A percentile compares a stretch with the other conserved stretches of the same genome.
phyloP scores from a whole-genome alignment of 2,329 filamentous ascomycete genomes.

The Monosporascus cannonballus region DNA sequence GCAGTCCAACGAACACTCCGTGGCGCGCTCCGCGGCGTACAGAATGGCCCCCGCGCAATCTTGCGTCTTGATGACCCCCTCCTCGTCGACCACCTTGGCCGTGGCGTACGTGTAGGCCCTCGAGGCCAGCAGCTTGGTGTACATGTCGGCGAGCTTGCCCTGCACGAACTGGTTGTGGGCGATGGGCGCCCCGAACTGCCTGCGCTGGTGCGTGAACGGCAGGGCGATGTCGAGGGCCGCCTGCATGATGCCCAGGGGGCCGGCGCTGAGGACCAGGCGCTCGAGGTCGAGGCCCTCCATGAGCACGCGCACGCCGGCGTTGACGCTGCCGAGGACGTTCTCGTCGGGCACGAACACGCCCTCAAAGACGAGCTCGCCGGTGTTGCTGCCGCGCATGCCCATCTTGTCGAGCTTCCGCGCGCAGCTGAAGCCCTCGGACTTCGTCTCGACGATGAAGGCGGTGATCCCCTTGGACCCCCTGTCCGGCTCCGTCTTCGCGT shows the following conservation, averaged over 20 bases:
- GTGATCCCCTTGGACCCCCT: conserved; percentile 86
- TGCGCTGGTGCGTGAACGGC: conserved; percentile 82
- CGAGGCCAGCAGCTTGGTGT: conserved; percentile 82
- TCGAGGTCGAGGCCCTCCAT: conserved; percentile 97
- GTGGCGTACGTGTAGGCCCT: conserved; percentile 84
- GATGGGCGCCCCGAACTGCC: conserved; percentile 82
- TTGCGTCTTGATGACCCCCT: conserved; percentile 68
- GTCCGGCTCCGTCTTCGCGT: conserved; percentile 84
- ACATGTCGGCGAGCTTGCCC: conserved; percentile 93
- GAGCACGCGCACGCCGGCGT: conserved; percentile 80
- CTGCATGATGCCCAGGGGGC: conserved; percentile 92
- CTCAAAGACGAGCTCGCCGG: conserved; percentile 88
- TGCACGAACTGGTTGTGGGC: conserved; percentile 91
- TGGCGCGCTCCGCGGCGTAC: conserved; percentile 86
- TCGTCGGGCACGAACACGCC: conserved; percentile 80
- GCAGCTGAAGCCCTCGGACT: conserved; percentile 71
- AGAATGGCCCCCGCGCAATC: conserved; percentile 93
- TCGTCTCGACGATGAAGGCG: conserved; percentile 80
- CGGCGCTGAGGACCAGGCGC: conserved; percentile 82
- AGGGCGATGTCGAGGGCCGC: conserved; percentile 77
- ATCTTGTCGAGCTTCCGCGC: conserved; percentile 94
- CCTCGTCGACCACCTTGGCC: conserved; percentile 73
- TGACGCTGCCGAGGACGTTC: conserved; percentile 73
- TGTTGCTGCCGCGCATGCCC: conserved; percentile 96
- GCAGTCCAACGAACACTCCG: conserved; percentile 78